phyloP scores from a whole-genome alignment of 1,139 yeast genomes.

The Hyphopichia burtonii region DNA sequence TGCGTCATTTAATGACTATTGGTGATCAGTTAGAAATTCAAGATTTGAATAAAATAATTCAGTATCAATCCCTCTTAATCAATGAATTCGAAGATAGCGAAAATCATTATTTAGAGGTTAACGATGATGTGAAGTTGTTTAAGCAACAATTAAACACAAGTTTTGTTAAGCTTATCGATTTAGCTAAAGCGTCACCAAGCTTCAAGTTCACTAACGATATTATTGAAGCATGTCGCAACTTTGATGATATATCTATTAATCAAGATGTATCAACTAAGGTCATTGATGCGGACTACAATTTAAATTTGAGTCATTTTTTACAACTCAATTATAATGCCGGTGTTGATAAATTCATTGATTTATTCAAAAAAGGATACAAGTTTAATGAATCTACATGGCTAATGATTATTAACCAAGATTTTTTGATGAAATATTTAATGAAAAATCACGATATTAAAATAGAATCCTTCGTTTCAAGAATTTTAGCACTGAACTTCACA shows the following conservation, averaged over 20 bases:
- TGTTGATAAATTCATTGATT: conserved; percentile 22
- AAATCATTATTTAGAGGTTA: conserved; percentile 43
- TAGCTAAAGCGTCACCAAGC: conserved; percentile 1
- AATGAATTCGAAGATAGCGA: conserved; percentile 54
- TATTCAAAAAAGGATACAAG: conserved; percentile 27
- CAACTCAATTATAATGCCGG: conserved; percentile 32
- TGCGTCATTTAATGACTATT: conserved; percentile 22
- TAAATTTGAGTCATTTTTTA: conserved; percentile 30
- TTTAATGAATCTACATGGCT: conserved; percentile 36
- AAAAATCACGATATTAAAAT: conserved; percentile 16
- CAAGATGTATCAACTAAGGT: conserved; percentile 1
- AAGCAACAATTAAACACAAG: conserved; percentile 18
- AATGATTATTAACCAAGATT: conserved; percentile 30
- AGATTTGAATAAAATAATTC: conserved; percentile 20
- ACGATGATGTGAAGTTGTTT: conserved; percentile 31
- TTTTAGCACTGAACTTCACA: conserved; percentile 19
- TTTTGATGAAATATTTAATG: conserved; percentile 21
- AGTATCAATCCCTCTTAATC: conserved; percentile 40
- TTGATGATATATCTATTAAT: background rate
- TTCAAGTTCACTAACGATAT: conserved; percentile 20
- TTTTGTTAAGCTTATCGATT: conserved; percentile 13
- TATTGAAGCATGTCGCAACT: conserved; percentile 13
- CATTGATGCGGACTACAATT: conserved; percentile 12
- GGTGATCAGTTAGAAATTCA: conserved; percentile 6
- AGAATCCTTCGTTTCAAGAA: conserved; percentile 24